Evolutionary conservation across 306 rosid species (phyloP), one percentile per base, ranked within the genome.

Genomic region (Quercus dentata): DNA sequence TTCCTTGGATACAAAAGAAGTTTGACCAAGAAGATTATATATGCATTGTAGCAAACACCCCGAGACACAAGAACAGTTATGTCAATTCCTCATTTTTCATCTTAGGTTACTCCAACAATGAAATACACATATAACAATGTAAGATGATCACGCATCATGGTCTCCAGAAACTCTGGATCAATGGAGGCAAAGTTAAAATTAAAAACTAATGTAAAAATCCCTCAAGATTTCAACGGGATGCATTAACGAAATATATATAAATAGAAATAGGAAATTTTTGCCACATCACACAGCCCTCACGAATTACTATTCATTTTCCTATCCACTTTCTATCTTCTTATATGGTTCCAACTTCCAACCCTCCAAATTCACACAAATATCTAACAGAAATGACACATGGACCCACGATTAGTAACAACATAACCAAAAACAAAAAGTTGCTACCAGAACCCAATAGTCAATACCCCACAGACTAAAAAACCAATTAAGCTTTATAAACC

Each of bases 31-130:
- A 95, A 95, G 74, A 95, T 95, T 52, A 94, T 92, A 82, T 92
- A 91, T 71, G 98, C 99, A 56, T 95, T 89, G 65, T 95, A 95
- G 88, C 96, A 95, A 72, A 95, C 92, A 51, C 92, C 96, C 99
- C 92, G 88, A 70, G 77, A 79, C 74, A 85, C 14, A 59, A n/a
- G n/a, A n/a, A 74, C 57, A 77, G 67, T 69, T 79, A 72, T 25
- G 85, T 81, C 62, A 85, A 27, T 76, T 21, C 67, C 74, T 81
- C 54, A 41, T 31, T 56, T 74, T 72, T 25, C 63, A 77, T 63
- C 56, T 62, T 38, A 77, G 1, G 74, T 59, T 52, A 58, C 56
- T 73, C 5, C 9, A 56, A 64, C 15, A 56, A 56, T 27, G 81
- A 63, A 18, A 51, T 31, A 73, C 27, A 31, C 33, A 44, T 9